Evolutionary conservation across 176 grass and related monocot genomes (phyloP), one percentile per base, ranked within the genome.

Genomic region (Triticum monococcum): DNA sequence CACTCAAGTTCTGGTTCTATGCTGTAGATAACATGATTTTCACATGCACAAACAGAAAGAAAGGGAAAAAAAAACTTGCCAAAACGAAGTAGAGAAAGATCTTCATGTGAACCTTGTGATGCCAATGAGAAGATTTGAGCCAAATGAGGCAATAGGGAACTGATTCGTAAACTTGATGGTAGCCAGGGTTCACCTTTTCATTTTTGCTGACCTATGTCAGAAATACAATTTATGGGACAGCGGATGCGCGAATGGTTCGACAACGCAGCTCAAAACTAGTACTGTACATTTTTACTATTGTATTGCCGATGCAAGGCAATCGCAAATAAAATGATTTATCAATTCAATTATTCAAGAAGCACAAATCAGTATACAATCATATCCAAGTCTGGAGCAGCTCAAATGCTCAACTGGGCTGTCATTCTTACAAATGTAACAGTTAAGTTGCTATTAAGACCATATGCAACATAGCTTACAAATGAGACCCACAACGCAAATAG

Each of bases 321-420:
- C 9, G 67, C 2, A 9, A 24, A 57, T 43, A 12, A 59, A 69
- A 41, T 81, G 3, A 30, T 45, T 57, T 16, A 18, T 68, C 26
- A 79, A 13, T 16, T 83, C 32, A 66, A 65, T 18, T 78, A 83
- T 72, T 70, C 65, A 73, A 54, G 30, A 9, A 82, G 50, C 71
- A 86, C 30, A 80, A 80, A 76, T 73, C 48, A 2, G 33, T 48
- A 48, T 50, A 75, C 31, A 75, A 31, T 28, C 31, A 72, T 37
- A 82, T 57, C 28, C 78, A n/a, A 31, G 59, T 78, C 30, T 28
- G 24, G 22, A 67, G 25, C 5, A 85, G 41, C 20, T 68, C 59
- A 66, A 22, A 13, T 3, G 2, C 8, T 67, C 41, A 50, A 14
- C 17, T 12, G 11, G 54, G 24, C 12, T 41, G 41, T 12, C 26